Percentiles rank a stretch among this genome's conserved stretches.
These are phyloP conservation scores for Dicorynia guianensis DNA, from an alignment of 306 rosid genomes.

Conservation along the genomic window DNA sequence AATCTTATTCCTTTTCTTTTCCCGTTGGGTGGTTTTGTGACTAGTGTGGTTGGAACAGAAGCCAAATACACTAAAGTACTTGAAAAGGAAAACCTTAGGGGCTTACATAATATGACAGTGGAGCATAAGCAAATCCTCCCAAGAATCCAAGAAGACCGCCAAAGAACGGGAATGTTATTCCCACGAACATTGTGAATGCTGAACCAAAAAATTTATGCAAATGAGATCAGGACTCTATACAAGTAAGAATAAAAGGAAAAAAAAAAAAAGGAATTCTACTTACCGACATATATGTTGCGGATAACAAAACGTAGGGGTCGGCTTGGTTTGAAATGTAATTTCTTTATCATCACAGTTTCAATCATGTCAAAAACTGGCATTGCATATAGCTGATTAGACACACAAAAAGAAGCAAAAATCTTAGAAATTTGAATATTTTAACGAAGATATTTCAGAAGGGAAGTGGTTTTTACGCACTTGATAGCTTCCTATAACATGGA, in stretches of 20 bases:
- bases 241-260: neutral
- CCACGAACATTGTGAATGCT: slow-evolving; percentile 78
- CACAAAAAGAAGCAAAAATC: neutral
- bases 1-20: too few relatives aligned
- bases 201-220: slow-evolving; percentile 29
- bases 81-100: neutral
- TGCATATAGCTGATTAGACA: slow-evolving; percentile 63
- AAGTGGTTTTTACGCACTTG: slow-evolving; percentile 52
- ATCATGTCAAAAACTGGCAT: slow-evolving; percentile 95
- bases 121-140: slow-evolving; percentile 86
- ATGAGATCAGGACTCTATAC: slow-evolving; percentile 15
- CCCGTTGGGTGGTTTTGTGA: too few relatives aligned
- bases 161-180: slow-evolving; percentile 75
- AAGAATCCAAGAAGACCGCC: slow-evolving; percentile 70
- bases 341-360: slow-evolving; percentile 66
- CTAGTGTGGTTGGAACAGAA: too few relatives aligned
- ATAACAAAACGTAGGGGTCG: slow-evolving; percentile 55
- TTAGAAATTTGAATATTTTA: neutral
- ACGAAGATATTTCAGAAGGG: neutral
- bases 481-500: slow-evolving; percentile 84
- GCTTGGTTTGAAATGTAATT: slow-evolving; percentile 56
- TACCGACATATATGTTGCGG: slow-evolving; percentile 70
- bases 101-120: slow-evolving; percentile 75
- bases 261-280: slow-evolving; percentile 39
- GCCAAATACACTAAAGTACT: neutral